Evolutionary conservation across 73 alveolate genomes (phyloP).

Genomic region (Symbiodinium natans): DNA sequence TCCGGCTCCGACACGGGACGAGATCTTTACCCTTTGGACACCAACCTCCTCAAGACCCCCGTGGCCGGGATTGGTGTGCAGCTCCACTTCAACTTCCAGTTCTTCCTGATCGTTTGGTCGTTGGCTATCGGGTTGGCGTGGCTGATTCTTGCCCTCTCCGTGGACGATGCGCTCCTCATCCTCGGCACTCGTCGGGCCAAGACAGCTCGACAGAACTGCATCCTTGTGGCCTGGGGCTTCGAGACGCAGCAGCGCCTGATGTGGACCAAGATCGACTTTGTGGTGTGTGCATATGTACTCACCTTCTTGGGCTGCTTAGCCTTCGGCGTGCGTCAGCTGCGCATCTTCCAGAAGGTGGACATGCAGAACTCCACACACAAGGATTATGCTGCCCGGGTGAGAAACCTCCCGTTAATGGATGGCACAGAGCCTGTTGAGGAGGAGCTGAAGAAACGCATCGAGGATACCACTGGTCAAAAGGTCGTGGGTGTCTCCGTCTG

Average conservation of each 20-base stretch:
- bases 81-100: conserved; percentile 12
- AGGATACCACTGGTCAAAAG: not conserved
- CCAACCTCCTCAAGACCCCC: conserved; percentile 60
- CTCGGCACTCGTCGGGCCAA: not conserved
- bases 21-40: conserved; percentile 11
- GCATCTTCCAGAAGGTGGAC: conserved; percentile 74
- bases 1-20: not conserved
- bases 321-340: conserved; percentile 68
- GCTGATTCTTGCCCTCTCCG: not conserved
- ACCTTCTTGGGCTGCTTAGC: conserved; percentile 90
- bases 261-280: conserved; percentile 69
- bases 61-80: conserved; percentile 60
- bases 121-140: not conserved
- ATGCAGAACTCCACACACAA: conserved; percentile 15
- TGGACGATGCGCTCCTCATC: conserved; percentile 6
- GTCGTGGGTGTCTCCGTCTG: conserved; percentile 91
- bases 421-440: conserved; percentile 2
- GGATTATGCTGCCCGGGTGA: not conserved
- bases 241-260: conserved; percentile 90
- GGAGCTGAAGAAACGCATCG: not conserved
- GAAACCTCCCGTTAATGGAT: conserved; percentile 17
- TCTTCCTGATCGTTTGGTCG: not conserved
- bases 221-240: conserved; percentile 74
- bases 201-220: conserved; percentile 8
- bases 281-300: conserved; percentile 38